Evolutionary conservation across 2,329 filamentous ascomycete genomes (phyloP).

Genomic region (Massarina eburnea): DNA sequence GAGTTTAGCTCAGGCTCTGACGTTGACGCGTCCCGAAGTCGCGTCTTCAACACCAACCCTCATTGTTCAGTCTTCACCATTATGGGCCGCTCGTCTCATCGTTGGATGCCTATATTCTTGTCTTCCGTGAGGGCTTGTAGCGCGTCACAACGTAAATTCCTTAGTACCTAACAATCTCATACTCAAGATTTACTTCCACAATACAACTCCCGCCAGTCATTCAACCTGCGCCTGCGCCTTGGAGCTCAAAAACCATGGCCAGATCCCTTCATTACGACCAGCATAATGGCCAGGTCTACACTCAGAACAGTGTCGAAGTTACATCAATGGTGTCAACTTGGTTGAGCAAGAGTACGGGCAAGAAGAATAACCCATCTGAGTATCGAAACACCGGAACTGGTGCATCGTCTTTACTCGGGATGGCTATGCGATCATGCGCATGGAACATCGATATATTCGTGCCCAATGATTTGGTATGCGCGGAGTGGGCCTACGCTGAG

Average conservation of each 20-base stretch:
- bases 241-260: not conserved
- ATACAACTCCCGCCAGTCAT: too few species aligned
- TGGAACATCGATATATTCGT: conserved; percentile 19
- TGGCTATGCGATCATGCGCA: conserved; percentile 19
- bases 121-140: too few species aligned
- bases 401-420: conserved; percentile 18
- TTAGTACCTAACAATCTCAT: too few species aligned
- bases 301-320: conserved; percentile 12
- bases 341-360: conserved; percentile 16
- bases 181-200: too few species aligned
- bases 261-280: not conserved
- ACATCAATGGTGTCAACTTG: conserved; percentile 22
- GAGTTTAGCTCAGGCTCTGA: too few species aligned
- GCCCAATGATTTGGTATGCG: conserved; percentile 18
- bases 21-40: too few species aligned
- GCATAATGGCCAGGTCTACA: conserved; percentile 20
- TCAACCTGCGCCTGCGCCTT: too few species aligned
- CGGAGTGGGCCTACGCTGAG: conserved; percentile 20
- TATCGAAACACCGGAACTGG: conserved; percentile 12
- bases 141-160: too few species aligned
- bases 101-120: too few species aligned
- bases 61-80: too few species aligned
- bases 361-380: conserved; percentile 10
- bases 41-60: too few species aligned
- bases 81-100: too few species aligned